These are phyloP conservation scores for Stemphylium vesicarium DNA, from an alignment of 2,329 filamentous ascomycete species.

Conservation along the genomic window DNA sequence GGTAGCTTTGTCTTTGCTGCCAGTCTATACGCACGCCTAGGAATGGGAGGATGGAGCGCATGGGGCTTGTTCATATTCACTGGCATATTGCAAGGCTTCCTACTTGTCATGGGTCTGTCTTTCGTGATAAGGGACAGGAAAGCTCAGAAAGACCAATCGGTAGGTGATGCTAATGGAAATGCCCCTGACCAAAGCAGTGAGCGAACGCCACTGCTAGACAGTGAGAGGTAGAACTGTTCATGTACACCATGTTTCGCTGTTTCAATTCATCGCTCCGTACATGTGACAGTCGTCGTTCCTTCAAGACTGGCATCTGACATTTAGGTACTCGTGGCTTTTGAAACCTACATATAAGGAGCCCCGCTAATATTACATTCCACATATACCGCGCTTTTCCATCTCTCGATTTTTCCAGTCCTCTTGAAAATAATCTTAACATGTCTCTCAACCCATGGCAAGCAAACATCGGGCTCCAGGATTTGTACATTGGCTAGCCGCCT, in stretches of 20 bases:
- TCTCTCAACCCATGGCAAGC: not conserved
- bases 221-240: not conserved
- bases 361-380: not conserved
- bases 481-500: too few relatives aligned
- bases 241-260: not conserved
- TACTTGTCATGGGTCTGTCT: slow-evolving; percentile 80
- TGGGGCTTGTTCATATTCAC: slow-evolving; percentile 93
- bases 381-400: not conserved
- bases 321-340: slow-evolving; percentile 6
- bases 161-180: slow-evolving; percentile 1
- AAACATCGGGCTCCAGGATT: too few relatives aligned
- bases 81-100: slow-evolving; percentile 79
- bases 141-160: slow-evolving; percentile 9
- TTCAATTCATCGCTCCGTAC: not conserved
- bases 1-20: slow-evolving; percentile 89
- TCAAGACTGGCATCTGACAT: slow-evolving; percentile 3
- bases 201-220: slow-evolving; percentile 8
- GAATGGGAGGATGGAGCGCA: slow-evolving; percentile 86
- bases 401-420: not conserved
- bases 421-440: not conserved
- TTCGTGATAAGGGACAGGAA: slow-evolving; percentile 66
- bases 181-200: slow-evolving; percentile 1
- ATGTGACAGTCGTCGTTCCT: not conserved
- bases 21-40: slow-evolving; percentile 80
- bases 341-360: not conserved